Percentiles rank a stretch among this genome's conserved stretches.
Evolutionary conservation across 2,329 filamentous ascomycete genomes (phyloP).

Genomic region (Arthrobotrys megalospora): DNA sequence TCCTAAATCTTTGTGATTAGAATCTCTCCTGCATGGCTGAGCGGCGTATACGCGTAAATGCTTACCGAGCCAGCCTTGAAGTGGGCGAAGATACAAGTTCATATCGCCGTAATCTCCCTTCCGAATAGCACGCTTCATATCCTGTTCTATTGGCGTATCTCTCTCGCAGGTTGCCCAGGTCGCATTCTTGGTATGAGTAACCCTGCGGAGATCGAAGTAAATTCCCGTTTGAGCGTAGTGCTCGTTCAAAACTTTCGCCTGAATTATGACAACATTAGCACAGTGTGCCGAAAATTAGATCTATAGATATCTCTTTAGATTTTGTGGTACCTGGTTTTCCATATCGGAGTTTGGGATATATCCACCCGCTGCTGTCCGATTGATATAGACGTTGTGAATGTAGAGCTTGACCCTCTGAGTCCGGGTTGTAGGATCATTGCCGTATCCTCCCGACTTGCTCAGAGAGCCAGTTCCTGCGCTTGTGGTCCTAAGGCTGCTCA

Average conservation of each 20-base stretch:
- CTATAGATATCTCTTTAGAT: neutral
- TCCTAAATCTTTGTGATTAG: neutral
- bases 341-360: conserved; percentile 35
- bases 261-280: neutral
- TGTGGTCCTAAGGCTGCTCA: neutral
- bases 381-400: conserved; percentile 44
- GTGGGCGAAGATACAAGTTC: conserved; percentile 39
- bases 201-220: conserved; percentile 30
- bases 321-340: conserved; percentile 26
- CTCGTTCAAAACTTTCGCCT: conserved; percentile 36
- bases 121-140: conserved; percentile 39
- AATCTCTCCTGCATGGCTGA: neutral
- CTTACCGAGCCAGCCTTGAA: conserved; percentile 32
- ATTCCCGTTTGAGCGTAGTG: conserved; percentile 39
- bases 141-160: conserved; percentile 19
- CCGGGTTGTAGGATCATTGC: conserved; percentile 4
- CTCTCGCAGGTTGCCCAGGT: conserved; percentile 29
- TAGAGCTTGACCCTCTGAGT: conserved; percentile 38
- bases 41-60: neutral
- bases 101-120: conserved; percentile 37
- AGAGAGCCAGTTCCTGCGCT: neutral
- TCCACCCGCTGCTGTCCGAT: conserved; percentile 33
- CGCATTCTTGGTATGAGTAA: conserved; percentile 30
- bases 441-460: neutral
- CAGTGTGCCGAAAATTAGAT: neutral